Base-by-base conservation (phyloP, 257 asterid genomes). In the Forsythia viridissima region DNA sequence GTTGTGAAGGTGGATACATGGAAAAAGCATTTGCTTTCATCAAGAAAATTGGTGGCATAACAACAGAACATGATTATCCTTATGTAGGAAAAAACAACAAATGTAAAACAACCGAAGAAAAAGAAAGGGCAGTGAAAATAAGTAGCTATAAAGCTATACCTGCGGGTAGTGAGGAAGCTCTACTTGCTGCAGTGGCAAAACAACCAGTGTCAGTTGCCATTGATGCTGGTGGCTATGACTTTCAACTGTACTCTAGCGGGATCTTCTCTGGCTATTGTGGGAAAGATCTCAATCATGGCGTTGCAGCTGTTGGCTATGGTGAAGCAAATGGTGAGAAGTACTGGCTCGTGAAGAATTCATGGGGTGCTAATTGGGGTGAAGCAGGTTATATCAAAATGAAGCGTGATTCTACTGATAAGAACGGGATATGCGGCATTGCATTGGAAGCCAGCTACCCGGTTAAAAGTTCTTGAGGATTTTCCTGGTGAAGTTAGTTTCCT, bases 341-440 rank as follows among this genome's bases (percentile, higher is more conserved):
- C 65, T 91, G 97, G 97, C 71, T 90, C 1, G 92, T 90, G 76
- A 91, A 89, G 87, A 92, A 90, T 80, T 92, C 96, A 30, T 92
- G 94, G 95, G 94, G 94, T 43, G 11, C 68, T 37, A 11, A 3
- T 2, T 91, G 96, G 96, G 94, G 97, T 41, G 89, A 90, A 59
- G 70, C 18, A 3, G 96, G 95, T 13, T 92, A 90, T 43, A 77
- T 91, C 73, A 92, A 80, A 85, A 63, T 88, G 73, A 70, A 66
- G 74, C 86, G 92, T 11, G 87, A 78, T 18, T 55, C 78, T 37
- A 42, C 59, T n/a, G 80, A 57, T 34, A 52, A 61, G 43, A 36
- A 43, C 16, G 91, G 95, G 18, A 76, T 41, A 12, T 91, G 96
- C 72, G 93, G 97, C 69, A 84, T 92, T 69, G 82, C 91, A 39